Percentiles rank a stretch among this genome's conserved stretches.
Evolutionary conservation across 2,329 filamentous ascomycete species (phyloP).

Genomic region (Alternaria tenuissima): DNA sequence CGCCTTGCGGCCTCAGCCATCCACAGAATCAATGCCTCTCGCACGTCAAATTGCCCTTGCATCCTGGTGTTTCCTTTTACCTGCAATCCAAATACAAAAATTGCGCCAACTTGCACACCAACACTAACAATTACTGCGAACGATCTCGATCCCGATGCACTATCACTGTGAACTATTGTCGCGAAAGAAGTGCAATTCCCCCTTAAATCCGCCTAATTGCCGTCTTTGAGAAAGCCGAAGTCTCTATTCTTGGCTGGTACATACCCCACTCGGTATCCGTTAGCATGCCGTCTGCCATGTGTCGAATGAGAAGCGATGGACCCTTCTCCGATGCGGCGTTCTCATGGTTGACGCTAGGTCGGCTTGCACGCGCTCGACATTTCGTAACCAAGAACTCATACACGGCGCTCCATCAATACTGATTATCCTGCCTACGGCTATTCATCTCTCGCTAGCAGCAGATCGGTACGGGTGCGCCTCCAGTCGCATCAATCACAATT

Average conservation of each 20-base stretch:
- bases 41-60: background rate
- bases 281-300: background rate
- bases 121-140: background rate
- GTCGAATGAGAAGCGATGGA: conserved; percentile 2
- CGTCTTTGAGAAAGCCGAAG: background rate
- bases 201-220: background rate
- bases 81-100: background rate
- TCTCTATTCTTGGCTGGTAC: background rate
- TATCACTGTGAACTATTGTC: background rate
- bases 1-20: conserved; percentile 1
- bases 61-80: background rate
- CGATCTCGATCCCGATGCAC: background rate
- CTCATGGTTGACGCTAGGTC: background rate
- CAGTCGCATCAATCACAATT: background rate
- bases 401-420: background rate
- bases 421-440: background rate
- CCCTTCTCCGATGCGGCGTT: conserved; percentile 1
- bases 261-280: background rate
- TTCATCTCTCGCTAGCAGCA: background rate
- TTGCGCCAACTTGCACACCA: background rate
- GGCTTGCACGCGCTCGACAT: background rate
- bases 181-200: background rate
- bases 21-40: background rate
- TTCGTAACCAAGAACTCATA: background rate
- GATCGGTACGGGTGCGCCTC: background rate